Evolutionary conservation across 78 protist species (phyloP).

Genomic region (Speleostelium caveatum): DNA sequence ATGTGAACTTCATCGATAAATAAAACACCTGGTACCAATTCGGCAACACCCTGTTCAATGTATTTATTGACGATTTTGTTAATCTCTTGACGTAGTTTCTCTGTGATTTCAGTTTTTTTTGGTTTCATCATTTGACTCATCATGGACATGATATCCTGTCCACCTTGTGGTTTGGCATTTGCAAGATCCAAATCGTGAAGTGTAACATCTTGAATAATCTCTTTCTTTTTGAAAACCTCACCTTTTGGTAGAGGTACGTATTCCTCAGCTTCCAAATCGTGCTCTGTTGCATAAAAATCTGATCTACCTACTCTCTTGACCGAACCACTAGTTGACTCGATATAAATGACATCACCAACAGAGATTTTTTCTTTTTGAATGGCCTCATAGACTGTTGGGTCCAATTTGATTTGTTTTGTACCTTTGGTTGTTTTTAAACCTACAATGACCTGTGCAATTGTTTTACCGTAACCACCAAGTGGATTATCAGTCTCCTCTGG

Average conservation of each 20-base stretch:
- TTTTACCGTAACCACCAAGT: constrained; percentile 97
- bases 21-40: constrained; percentile 99
- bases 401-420: constrained; percentile 97
- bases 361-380: constrained; percentile 98
- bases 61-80: constrained; percentile 99
- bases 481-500: constrained; percentile 98
- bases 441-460: constrained; percentile 95
- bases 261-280: constrained; percentile 99
- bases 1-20: constrained; percentile 99
- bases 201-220: constrained; percentile 97
- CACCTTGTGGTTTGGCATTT: constrained; percentile 98
- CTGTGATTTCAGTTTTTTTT: constrained; percentile 99
- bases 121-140: constrained; percentile 97
- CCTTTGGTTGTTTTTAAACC: constrained; percentile 91
- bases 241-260: constrained; percentile 99
- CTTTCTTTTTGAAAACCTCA: constrained; percentile 98
- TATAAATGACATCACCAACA: constrained; percentile 99
- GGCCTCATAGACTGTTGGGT: constrained; percentile 98
- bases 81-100: constrained; percentile 98
- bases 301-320: constrained; percentile 99
- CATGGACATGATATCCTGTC: constrained; percentile 98
- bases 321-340: constrained; percentile 97
- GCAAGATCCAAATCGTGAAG: constrained; percentile 99
- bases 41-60: constrained; percentile 99
- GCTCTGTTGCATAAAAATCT: constrained; percentile 97